Base-by-base conservation (phyloP, 352 stramenopile species). In the Globisporangium heterothallicum region DNA sequence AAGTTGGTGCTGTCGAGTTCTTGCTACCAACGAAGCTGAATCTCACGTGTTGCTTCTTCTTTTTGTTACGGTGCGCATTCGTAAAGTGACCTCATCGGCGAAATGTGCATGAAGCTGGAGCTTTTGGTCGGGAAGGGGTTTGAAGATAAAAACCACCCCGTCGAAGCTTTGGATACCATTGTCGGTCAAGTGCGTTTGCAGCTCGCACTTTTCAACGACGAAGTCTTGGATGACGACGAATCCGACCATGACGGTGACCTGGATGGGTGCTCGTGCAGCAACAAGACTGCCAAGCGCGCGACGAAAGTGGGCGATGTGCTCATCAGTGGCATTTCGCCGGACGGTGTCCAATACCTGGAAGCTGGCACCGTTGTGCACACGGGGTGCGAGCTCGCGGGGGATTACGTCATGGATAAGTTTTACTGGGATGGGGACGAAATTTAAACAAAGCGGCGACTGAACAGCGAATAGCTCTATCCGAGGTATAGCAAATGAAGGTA, bases 321-420 rank as follows among this genome's bases (percentile, higher is more conserved):
- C 26, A 82, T 90, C 61, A 74, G 83, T 43, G 79, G 79, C 53
- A 84, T 90, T 25, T 74, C 74, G 18, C 79, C 79, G 8, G 68
- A 85, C 12, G 79, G 79, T 22, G 64, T 90, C 45, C 76, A 82
- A 41, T 90, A 88, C 56, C 54, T 88, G 14, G 74, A 88, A 42
- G 76, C 79, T 16, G 79, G 79, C 44, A 81, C 74, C 1, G 63
- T 70, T 18, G 74, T 90, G 46, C 57, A 80, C 54, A 88, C 76
- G 7, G 79, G 79, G 32, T 86, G 60, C 35, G 64, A 73, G 40
- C 42, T 90, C 14, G 79, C 79, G 0, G 79, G 79, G 34, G 68
- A 90, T 53, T 90, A 90, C 59, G 79, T 90, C 36, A 55, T 90
- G 58, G 74, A 88, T 25, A 90, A 88, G 66, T 76, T 88, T 47